These are phyloP conservation scores for Pharus latifolius DNA, from an alignment of 176 grass and related monocot genomes.

Conservation along the genomic window DNA sequence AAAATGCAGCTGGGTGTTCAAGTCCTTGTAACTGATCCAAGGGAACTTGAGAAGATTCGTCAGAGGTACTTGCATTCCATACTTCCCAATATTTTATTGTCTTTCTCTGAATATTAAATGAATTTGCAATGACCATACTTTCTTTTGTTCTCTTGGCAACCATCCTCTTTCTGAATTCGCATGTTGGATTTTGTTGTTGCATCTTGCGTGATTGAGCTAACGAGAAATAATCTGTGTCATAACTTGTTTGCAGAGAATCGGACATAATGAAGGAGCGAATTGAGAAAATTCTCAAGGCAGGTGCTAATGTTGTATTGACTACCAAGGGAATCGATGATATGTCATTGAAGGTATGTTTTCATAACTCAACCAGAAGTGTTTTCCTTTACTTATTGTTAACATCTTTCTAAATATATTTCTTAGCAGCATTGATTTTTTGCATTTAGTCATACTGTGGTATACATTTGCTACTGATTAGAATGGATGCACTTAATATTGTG, in stretches of 20 bases:
- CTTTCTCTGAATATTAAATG: neutral
- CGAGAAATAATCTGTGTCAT: neutral
- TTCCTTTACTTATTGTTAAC: neutral
- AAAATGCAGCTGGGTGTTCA: conserved; percentile 95
- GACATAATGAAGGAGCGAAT: conserved; percentile 93
- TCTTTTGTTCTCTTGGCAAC: neutral
- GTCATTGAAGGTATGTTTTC: conserved; percentile 66
- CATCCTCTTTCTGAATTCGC: neutral
- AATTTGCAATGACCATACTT: neutral
- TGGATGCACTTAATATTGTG: no score
- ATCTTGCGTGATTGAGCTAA: neutral
- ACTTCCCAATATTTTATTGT: neutral
- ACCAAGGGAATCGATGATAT: conserved; percentile 98
- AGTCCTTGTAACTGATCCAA: conserved; percentile 82
- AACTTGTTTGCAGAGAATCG: conserved; percentile 51
- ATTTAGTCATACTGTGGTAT: neutral
- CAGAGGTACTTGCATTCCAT: conserved; percentile 33
- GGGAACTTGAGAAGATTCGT: conserved; percentile 88
- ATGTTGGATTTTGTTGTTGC: neutral
- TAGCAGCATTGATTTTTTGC: neutral
- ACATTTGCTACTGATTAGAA: neutral
- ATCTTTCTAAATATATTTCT: neutral
- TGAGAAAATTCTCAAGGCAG: conserved; percentile 71
- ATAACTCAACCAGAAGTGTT: neutral
- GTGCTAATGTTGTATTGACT: conserved; percentile 83